Percentiles rank a stretch among this genome's conserved stretches.
Evolutionary conservation across 2,329 filamentous ascomycete species (phyloP).

Genomic region (Xylaria sp.): DNA sequence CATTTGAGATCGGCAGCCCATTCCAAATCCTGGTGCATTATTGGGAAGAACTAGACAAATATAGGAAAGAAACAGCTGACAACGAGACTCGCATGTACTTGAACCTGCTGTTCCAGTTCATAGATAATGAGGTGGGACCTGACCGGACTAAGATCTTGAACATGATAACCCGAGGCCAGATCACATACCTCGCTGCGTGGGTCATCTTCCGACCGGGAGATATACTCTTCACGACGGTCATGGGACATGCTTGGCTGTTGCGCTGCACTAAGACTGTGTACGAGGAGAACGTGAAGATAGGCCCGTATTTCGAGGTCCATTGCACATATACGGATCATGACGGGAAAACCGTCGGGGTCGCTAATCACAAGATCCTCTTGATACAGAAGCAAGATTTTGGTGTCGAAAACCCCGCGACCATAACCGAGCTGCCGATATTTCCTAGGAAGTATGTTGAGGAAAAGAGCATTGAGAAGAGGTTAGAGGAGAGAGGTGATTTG

Average conservation of each 20-base stretch:
- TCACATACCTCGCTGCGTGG: conserved; percentile 28
- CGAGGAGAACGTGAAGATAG: conserved; percentile 19
- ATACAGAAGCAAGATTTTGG: conserved; percentile 26
- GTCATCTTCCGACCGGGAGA: conserved; percentile 28
- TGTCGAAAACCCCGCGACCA: conserved; percentile 10
- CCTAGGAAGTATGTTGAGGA: conserved; percentile 4
- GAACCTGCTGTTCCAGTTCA: conserved; percentile 31
- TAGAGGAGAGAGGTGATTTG: neutral
- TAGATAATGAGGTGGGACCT: conserved; percentile 26
- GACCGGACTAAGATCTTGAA: conserved; percentile 21
- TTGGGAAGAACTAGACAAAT: conserved; percentile 28
- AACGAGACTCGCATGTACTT: conserved; percentile 27
- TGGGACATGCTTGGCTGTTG: conserved; percentile 26
- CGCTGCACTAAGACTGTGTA: conserved; percentile 26
- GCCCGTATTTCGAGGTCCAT: conserved; percentile 25
- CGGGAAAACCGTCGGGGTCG: conserved; percentile 21
- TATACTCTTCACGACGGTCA: conserved; percentile 22
- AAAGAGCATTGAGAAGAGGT: neutral
- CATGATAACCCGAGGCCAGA: conserved; percentile 21
- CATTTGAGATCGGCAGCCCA: conserved; percentile 25
- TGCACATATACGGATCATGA: conserved; percentile 31
- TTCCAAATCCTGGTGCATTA: conserved; percentile 30
- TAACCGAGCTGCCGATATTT: conserved; percentile 8
- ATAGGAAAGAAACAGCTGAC: conserved; percentile 10
- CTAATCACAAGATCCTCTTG: conserved; percentile 14